These are phyloP conservation scores for Cladosporium sp. DNA, from an alignment of 2,329 filamentous ascomycete species.

Conservation along the genomic window DNA sequence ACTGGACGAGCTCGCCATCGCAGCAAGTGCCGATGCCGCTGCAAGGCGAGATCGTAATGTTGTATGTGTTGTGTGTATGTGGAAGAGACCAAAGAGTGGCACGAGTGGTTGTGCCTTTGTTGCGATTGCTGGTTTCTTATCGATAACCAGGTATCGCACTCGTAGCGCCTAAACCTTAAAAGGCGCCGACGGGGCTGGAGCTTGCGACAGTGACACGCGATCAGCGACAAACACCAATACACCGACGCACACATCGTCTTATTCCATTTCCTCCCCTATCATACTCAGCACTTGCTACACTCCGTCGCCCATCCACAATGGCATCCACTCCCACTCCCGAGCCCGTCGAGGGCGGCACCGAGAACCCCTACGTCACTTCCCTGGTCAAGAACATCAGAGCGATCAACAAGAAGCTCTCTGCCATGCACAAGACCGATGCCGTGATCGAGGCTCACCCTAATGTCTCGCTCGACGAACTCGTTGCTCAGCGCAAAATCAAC, in stretches of 20 bases:
- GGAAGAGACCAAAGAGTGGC: no score
- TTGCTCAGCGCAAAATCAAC: slow-evolving; percentile 69
- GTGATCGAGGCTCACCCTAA: slow-evolving; percentile 65
- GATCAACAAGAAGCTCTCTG: slow-evolving; percentile 85
- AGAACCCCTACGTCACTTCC: slow-evolving; percentile 80
- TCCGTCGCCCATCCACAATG: slow-evolving; percentile 5
- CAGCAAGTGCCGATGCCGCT: slow-evolving; percentile 39
- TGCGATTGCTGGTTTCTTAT: no score
- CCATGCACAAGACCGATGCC: slow-evolving; percentile 66
- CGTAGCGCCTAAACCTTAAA: no score
- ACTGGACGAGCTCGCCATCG: slow-evolving; percentile 33
- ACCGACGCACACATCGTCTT: no score
- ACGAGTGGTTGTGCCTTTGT: no score
- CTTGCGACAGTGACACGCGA: no score
- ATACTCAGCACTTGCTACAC: background rate
- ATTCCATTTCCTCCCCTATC: no score
- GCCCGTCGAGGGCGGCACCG: slow-evolving; percentile 54
- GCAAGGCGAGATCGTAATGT: background rate
- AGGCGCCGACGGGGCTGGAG: no score
- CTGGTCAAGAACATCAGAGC: slow-evolving; percentile 92
- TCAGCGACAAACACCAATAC: no score
- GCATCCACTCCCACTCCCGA: slow-evolving; percentile 15
- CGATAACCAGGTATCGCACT: no score
- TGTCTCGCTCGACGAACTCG: slow-evolving; percentile 68
- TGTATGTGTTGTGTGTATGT: no score